A percentile compares a stretch with the other conserved stretches of the same genome.
These are phyloP conservation scores for Poronia punctata DNA, from an alignment of 495 filamentous ascomycete species.

Conservation along the genomic window DNA sequence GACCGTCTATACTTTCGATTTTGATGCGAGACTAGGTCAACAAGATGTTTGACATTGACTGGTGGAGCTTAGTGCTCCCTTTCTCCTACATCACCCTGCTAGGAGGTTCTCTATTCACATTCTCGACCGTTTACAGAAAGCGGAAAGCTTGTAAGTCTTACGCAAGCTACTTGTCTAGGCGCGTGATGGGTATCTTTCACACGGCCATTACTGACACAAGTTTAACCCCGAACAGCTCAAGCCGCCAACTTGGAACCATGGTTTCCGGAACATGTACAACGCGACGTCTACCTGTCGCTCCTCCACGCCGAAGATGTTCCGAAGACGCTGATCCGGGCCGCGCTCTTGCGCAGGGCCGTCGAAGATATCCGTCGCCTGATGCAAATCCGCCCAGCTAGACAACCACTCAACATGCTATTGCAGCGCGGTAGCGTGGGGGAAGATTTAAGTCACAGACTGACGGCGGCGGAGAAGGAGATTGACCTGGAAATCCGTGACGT, in stretches of 20 bases:
- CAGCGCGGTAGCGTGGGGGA: slow-evolving; percentile 91
- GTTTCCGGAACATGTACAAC: slow-evolving; percentile 83
- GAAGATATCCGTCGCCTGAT: slow-evolving; percentile 91
- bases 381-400: slow-evolving; percentile 75
- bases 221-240: slow-evolving; percentile 50
- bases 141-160: slow-evolving; percentile 80
- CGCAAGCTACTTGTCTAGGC: too few species aligned
- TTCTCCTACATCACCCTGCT: slow-evolving; percentile 84
- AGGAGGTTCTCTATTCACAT: slow-evolving; percentile 79
- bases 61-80: slow-evolving; percentile 71
- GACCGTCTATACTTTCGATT: neutral
- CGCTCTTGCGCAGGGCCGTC: slow-evolving; percentile 79
- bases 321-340: slow-evolving; percentile 79
- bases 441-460: slow-evolving; percentile 90
- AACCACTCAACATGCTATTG: slow-evolving; percentile 70
- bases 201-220: too few species aligned
- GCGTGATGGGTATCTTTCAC: too few species aligned
- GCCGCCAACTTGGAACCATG: slow-evolving; percentile 80
- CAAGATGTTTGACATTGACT: slow-evolving; percentile 60
- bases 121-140: slow-evolving; percentile 87
- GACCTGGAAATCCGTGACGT: slow-evolving; percentile 93
- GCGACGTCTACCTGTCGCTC: slow-evolving; percentile 89
- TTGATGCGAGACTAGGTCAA: slow-evolving; percentile 1
- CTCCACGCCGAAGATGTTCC: slow-evolving; percentile 76
- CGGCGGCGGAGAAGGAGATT: slow-evolving; percentile 91